Conservation (phyloP, 2,329 filamentous ascomycete species). For the Fonsecaea monophora region DNA sequence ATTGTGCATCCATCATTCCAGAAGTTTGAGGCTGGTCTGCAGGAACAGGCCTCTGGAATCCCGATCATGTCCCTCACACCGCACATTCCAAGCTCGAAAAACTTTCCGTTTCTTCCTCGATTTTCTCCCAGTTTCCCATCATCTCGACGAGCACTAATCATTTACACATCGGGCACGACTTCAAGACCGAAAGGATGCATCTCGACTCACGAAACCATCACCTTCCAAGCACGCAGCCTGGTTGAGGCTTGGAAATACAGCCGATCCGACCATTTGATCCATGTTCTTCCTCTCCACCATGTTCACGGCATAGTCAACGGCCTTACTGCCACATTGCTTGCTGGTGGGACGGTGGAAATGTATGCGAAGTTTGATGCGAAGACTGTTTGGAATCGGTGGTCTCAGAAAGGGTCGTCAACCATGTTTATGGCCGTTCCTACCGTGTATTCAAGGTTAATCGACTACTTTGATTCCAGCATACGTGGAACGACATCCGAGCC, state of each 20-base stretch:
- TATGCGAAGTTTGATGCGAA: conserved; percentile 53
- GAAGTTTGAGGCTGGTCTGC: conserved; percentile 44
- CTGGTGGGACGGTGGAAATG: conserved; percentile 58
- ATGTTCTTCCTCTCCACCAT: conserved; percentile 59
- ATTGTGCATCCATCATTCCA: conserved; percentile 51
- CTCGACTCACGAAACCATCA: conserved; percentile 52
- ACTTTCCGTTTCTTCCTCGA: conserved; percentile 42
- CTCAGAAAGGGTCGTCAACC: conserved; percentile 48
- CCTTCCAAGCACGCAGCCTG: conserved; percentile 44
- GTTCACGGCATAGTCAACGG: conserved; percentile 60
- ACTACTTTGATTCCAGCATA: conserved; percentile 53
- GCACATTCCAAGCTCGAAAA: conserved; percentile 39
- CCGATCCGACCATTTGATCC: conserved; percentile 55
- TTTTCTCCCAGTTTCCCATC: conserved; percentile 53
- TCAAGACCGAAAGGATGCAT: conserved; percentile 46
- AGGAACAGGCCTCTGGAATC: conserved; percentile 42
- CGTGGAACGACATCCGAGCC: conserved; percentile 45
- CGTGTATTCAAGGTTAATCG: conserved; percentile 57
- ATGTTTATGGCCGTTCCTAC: conserved; percentile 62
- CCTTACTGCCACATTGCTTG: conserved; percentile 55
- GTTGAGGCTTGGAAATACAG: conserved; percentile 51
- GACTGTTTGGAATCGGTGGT: conserved; percentile 57
- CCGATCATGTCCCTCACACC: conserved; percentile 45
- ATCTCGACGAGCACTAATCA: conserved; percentile 41
- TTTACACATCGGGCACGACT: conserved; percentile 42